phyloP scores from a whole-genome alignment of 148 eudicot genomes.

The Rhododendron williamsianum region DNA sequence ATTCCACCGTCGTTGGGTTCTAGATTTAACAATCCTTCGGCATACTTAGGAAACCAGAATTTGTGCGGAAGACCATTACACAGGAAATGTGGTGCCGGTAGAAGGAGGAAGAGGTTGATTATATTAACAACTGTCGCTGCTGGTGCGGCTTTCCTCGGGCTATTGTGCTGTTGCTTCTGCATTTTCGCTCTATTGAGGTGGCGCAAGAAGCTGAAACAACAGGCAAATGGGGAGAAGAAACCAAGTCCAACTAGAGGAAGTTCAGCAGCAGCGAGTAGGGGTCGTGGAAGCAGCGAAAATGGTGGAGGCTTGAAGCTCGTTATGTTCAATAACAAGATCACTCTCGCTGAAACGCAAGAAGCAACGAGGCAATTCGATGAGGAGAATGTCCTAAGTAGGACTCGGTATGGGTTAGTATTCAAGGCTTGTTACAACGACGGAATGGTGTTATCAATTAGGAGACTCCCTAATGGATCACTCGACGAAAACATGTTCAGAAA shows the following conservation, averaged over 20 bases:
- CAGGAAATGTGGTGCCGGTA: slow-evolving; percentile 27
- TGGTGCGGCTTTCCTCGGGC: slow-evolving; percentile 34
- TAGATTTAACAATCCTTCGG: slow-evolving; percentile 43
- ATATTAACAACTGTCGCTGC: slow-evolving; percentile 25
- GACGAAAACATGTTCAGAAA: slow-evolving; percentile 37
- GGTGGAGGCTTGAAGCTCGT: slow-evolving; percentile 52
- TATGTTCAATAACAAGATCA: slow-evolving; percentile 58
- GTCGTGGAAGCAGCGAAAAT: slow-evolving; percentile 39
- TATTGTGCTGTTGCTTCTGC: slow-evolving; percentile 45
- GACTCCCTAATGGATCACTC: slow-evolving; percentile 38
- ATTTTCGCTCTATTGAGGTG: slow-evolving; percentile 38
- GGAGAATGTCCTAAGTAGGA: slow-evolving; percentile 57
- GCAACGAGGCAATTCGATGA: slow-evolving; percentile 71
- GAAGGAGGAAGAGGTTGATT: slow-evolving; percentile 32
- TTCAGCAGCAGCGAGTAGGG: slow-evolving; percentile 30
- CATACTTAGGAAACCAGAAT: slow-evolving; percentile 35
- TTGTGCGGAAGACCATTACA: slow-evolving; percentile 50
- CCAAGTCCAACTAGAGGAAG: slow-evolving; percentile 44
- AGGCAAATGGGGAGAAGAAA: slow-evolving; percentile 40
- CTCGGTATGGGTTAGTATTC: slow-evolving; percentile 46
- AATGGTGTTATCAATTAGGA: slow-evolving; percentile 50
- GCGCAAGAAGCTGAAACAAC: slow-evolving; percentile 39
- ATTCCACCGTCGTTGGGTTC: slow-evolving; percentile 55
- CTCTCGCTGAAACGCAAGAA: slow-evolving; percentile 53
- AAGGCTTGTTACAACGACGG: slow-evolving; percentile 57